These are phyloP conservation scores for Rehmannia glutinosa DNA, from an alignment of 257 asterid species.

Conservation along the genomic window DNA sequence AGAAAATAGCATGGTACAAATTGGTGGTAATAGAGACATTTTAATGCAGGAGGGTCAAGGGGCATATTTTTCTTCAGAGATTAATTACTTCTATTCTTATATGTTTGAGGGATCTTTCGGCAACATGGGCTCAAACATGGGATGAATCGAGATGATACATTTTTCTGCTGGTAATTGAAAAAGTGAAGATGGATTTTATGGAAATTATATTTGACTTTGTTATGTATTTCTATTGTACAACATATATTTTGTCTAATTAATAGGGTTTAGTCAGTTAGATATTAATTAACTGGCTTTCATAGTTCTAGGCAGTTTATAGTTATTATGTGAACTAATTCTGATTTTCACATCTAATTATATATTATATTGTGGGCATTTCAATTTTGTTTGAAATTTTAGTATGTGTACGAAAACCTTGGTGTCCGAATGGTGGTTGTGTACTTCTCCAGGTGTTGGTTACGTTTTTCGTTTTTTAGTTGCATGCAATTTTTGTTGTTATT, in stretches of 20 bases:
- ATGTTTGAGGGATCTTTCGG: slow-evolving; percentile 17
- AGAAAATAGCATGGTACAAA: not conserved
- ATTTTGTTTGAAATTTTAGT: not conserved
- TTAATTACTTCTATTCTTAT: slow-evolving; percentile 21
- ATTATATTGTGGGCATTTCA: not conserved
- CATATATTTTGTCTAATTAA: too few relatives aligned
- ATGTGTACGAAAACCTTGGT: not conserved
- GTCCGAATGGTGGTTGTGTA: not conserved
- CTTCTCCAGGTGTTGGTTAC: slow-evolving; percentile 3
- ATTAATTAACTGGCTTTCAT: too few relatives aligned
- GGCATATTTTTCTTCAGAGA: too few relatives aligned
- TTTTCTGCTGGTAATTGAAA: too few relatives aligned
- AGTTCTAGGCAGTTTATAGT: too few relatives aligned
- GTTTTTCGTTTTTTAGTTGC: slow-evolving; percentile 18
- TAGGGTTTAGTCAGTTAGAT: too few relatives aligned
- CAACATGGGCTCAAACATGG: not conserved
- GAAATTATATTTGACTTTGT: not conserved
- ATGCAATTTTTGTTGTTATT: not conserved
- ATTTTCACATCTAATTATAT: not conserved
- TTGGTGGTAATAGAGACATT: not conserved
- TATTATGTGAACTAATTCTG: too few relatives aligned
- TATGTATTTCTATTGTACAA: too few relatives aligned
- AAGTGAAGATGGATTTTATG: slow-evolving; percentile 21
- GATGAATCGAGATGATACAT: slow-evolving; percentile 8
- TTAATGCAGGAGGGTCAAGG: not conserved